Percentiles rank a stretch among this genome's conserved stretches.
These are phyloP conservation scores for Termitomyces sp. DNA, from an alignment of 768 basidiomycete genomes.

Conservation along the genomic window DNA sequence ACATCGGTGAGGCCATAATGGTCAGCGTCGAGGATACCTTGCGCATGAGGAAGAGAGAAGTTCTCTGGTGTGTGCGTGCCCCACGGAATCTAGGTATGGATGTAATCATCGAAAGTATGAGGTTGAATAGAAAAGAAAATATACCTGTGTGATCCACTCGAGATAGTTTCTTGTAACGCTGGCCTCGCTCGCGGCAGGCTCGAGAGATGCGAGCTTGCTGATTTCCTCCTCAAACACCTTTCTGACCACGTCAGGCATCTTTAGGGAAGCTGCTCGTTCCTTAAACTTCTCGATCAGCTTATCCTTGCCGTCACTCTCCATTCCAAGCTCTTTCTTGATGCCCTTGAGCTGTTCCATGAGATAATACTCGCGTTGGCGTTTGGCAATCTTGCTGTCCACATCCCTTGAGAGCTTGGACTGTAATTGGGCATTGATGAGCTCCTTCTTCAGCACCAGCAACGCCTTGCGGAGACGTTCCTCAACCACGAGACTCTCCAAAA, in stretches of 20 bases:
- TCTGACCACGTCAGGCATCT: slow-evolving; percentile 86
- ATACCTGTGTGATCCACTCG: slow-evolving; percentile 85
- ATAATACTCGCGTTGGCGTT: slow-evolving; percentile 92
- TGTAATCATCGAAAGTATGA: slow-evolving; percentile 5
- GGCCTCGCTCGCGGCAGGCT: slow-evolving; percentile 89
- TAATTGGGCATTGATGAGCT: slow-evolving; percentile 93
- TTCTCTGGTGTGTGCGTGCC: slow-evolving; percentile 93
- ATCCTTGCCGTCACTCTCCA: slow-evolving; percentile 95
- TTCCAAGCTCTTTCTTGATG: slow-evolving; percentile 94
- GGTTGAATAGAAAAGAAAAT: slow-evolving; percentile 13
- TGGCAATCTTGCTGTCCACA: slow-evolving; percentile 93
- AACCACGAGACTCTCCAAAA: slow-evolving; percentile 82
- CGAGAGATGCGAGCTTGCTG: slow-evolving; percentile 83
- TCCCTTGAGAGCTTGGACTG: slow-evolving; percentile 91
- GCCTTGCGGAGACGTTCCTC: slow-evolving; percentile 91
- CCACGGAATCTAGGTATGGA: slow-evolving; percentile 76
- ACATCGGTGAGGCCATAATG: slow-evolving; percentile 92
- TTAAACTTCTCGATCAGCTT: slow-evolving; percentile 91
- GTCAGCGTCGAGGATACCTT: slow-evolving; percentile 86
- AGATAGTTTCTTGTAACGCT: slow-evolving; percentile 94
- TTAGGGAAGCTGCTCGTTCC: slow-evolving; percentile 74
- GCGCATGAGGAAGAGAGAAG: slow-evolving; percentile 82
- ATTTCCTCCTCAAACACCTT: slow-evolving; percentile 98
- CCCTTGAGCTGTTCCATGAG: slow-evolving; percentile 96
- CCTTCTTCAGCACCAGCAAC: slow-evolving; percentile 92